phyloP scores from a whole-genome alignment of 2,329 filamentous ascomycete genomes.

The Aspergillus terreus region DNA sequence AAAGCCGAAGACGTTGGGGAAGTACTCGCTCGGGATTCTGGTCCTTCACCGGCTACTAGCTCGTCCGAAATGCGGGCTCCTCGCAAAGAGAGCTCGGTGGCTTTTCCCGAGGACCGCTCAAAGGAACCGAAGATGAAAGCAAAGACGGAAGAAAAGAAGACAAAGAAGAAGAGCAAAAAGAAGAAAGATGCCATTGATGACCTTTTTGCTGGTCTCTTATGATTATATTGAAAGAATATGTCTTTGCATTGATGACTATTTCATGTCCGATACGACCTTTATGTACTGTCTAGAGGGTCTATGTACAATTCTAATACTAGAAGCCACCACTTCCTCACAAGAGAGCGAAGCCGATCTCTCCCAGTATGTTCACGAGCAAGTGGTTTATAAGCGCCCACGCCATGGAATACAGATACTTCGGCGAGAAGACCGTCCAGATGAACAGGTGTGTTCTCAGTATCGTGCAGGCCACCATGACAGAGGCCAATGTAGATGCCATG shows the following conservation, averaged over 20 bases:
- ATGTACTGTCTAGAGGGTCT: too few relatives aligned
- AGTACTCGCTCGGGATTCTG: constrained; percentile 18
- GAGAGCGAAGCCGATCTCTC: constrained; percentile 35
- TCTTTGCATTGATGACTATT: too few relatives aligned
- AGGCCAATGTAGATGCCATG: constrained; percentile 59
- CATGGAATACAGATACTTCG: constrained; percentile 90
- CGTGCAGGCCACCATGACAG: constrained; percentile 86
- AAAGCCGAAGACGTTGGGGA: constrained; percentile 23
- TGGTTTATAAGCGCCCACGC: constrained; percentile 86
- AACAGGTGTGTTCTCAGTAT: constrained; percentile 83
- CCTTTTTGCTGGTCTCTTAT: constrained; percentile 61
- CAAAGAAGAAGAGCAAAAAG: constrained; percentile 50
- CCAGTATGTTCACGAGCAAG: constrained; percentile 65
- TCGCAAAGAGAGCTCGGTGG: background rate
- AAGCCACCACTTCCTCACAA: background rate
- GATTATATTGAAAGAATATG: background rate
- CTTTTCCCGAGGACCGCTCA: background rate
- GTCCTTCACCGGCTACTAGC: background rate
- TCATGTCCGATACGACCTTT: too few relatives aligned
- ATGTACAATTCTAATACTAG: too few relatives aligned
- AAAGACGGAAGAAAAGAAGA: constrained; percentile 8
- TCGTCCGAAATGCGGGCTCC: background rate
- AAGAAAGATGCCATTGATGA: constrained; percentile 67
- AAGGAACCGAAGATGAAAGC: constrained; percentile 1
- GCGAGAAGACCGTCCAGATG: constrained; percentile 98